These are phyloP conservation scores for Heterobasidion occidentale DNA, from an alignment of 1,284 basidiomycete genomes.

Conservation along the genomic window DNA sequence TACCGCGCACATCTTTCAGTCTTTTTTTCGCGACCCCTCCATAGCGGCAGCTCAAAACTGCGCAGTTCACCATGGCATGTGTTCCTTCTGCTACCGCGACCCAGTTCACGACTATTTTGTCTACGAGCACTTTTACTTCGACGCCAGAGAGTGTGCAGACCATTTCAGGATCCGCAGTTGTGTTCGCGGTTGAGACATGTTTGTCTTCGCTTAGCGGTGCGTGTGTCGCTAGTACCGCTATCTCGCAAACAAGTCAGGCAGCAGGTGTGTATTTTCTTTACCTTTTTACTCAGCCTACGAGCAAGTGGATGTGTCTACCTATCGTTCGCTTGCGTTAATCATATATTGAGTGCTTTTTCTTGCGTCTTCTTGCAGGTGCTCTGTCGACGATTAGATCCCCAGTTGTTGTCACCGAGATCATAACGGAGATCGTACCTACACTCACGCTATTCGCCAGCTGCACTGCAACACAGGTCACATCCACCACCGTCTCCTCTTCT, in stretches of 20 bases:
- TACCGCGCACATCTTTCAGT: not conserved
- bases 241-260: constrained; percentile 21
- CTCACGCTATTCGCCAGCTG: constrained; percentile 30
- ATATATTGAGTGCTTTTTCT: not conserved
- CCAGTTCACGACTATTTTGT: constrained; percentile 25
- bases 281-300: not conserved
- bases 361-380: constrained; percentile 16
- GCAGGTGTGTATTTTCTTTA: constrained; percentile 19
- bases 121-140: constrained; percentile 26
- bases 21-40: not conserved
- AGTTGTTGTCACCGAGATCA: constrained; percentile 22
- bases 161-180: constrained; percentile 19
- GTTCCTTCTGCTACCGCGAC: constrained; percentile 28
- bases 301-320: no score
- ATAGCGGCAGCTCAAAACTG: not conserved
- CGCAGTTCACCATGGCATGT: constrained; percentile 16
- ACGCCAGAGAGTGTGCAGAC: constrained; percentile 22
- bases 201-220: constrained; percentile 15
- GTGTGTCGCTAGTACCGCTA: constrained; percentile 19
- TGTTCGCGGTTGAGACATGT: constrained; percentile 23
- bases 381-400: constrained; percentile 26
- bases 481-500: not conserved
- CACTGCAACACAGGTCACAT: constrained; percentile 8
- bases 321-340: no score
- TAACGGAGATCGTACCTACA: constrained; percentile 24